Evolutionary conservation across 1,284 basidiomycete species (phyloP), one percentile per base, ranked within the genome.

Genomic region (Ceratobasidium sp.): DNA sequence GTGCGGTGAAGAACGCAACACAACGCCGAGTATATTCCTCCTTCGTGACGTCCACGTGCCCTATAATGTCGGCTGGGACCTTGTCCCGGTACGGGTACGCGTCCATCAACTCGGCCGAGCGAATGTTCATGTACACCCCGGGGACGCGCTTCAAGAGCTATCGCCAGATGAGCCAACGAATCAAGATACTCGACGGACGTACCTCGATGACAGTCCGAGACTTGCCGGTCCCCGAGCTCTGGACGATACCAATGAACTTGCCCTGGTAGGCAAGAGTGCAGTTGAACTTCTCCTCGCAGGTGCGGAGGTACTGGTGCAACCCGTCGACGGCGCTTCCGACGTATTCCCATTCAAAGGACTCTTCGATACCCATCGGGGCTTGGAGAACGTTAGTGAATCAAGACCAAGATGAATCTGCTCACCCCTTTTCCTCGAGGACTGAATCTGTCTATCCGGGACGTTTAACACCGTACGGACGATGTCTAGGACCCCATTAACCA

Each of bases 171-270:
- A 40, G 52, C n/a, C n/a, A n/a, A n/a, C n/a, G 20, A 20, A 17
- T n/a, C 34, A 35, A n/a, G 6, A 20, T n/a, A n/a, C 34, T 35
- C 6, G 13, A 55, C 17, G 20, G 3, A 3, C 53, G 6, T 20
- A 55, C 53, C 53, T 55, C 53, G 20, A 55, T 38, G 3, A 55
- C 10, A 20, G 34, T 35, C 17, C 53, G 53, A 35, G 53, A 35
- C 25, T 55, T 55, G 53, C 53, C 53, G 31, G 53, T 55, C 20
- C 53, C 53, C 7, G 53, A 55, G 34, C 53, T 55, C 34, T 55
- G 53, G 25, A 38, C 34, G 20, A 38, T 32, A 4, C 32, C 34
- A 22, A 31, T 35, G 32, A n/a, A 38, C 22, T 38, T 55, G 25
- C 31, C 34, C 17, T 55, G 40, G 29, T 55, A 55, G 17, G 20